A percentile compares a stretch with the other conserved stretches of the same genome.
Conservation (phyloP, 2,329 filamentous ascomycete genomes). For the Helicocarpus griseus region DNA sequence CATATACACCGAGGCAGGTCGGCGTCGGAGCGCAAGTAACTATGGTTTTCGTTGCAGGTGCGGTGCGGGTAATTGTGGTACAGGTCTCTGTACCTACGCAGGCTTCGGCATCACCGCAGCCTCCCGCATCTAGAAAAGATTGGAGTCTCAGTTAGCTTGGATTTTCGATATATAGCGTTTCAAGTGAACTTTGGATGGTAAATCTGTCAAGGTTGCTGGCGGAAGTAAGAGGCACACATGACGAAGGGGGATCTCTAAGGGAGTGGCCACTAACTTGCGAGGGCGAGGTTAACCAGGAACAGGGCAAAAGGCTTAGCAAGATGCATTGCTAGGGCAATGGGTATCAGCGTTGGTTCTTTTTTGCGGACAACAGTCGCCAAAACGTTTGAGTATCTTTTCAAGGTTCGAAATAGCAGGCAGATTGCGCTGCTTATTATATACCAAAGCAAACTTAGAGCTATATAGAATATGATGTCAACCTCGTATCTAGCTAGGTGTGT, state of each 20-base stretch:
- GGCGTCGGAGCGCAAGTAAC: not conserved
- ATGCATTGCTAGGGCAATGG: not conserved
- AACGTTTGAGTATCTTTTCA: not conserved
- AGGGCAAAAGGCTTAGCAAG: not conserved
- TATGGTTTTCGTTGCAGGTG: not conserved
- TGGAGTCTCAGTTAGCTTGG: not conserved
- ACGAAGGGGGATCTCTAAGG: not conserved
- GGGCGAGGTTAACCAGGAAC: not conserved
- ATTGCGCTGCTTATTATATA: not conserved
- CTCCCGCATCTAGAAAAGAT: not conserved
- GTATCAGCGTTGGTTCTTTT: not conserved
- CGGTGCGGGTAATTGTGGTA: not conserved
- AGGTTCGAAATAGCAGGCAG: not conserved
- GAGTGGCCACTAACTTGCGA: not conserved
- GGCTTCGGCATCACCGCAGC: not conserved
- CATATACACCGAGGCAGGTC: not conserved
- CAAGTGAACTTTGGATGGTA: too few species aligned
- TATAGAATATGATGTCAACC: not conserved
- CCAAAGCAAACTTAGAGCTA: not conserved
- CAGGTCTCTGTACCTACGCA: constrained; percentile 1
- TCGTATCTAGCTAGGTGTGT: not conserved
- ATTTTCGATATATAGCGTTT: not conserved
- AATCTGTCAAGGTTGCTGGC: too few species aligned
- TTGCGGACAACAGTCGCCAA: not conserved
- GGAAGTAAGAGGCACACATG: not conserved